phyloP scores from a whole-genome alignment of 352 stramenopile genomes.

The Elongisporangium undulatum region DNA sequence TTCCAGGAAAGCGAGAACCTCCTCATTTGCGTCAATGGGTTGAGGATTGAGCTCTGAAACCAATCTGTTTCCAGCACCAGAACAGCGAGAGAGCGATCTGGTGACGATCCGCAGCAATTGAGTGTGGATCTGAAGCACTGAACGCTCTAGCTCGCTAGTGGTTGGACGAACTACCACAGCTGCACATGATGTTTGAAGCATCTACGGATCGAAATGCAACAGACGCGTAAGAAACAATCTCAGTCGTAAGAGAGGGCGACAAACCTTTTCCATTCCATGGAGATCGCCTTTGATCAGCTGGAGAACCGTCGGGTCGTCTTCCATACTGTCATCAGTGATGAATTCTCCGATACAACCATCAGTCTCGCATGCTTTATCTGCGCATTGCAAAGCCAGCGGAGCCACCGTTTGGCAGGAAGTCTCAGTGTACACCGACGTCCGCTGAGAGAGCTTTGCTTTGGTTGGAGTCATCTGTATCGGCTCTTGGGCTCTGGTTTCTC shows the following conservation, averaged over 20 bases:
- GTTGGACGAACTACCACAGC: constrained; percentile 12
- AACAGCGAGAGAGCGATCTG: constrained; percentile 7
- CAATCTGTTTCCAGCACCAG: constrained; percentile 4
- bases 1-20: constrained; percentile 44
- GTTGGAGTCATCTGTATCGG: neutral
- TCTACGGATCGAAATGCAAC: constrained; percentile 11
- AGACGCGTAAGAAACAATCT: neutral
- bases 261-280: constrained; percentile 29
- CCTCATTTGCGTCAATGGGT: constrained; percentile 6
- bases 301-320: constrained; percentile 4
- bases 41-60: neutral
- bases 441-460: neutral
- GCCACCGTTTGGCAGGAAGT: neutral
- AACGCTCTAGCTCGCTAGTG: constrained; percentile 23
- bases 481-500: neutral
- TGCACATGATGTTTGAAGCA: constrained; percentile 21
- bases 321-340: neutral
- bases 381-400: neutral
- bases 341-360: neutral
- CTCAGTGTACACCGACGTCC: neutral
- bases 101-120: constrained; percentile 28
- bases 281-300: constrained; percentile 6
- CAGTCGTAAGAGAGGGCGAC: neutral
- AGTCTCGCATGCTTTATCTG: constrained; percentile 3
- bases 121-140: constrained; percentile 27